A percentile compares a stretch with the other conserved stretches of the same genome.
phyloP scores from a whole-genome alignment of 1,284 basidiomycete genomes.

The Trichosporon coremiiforme region DNA sequence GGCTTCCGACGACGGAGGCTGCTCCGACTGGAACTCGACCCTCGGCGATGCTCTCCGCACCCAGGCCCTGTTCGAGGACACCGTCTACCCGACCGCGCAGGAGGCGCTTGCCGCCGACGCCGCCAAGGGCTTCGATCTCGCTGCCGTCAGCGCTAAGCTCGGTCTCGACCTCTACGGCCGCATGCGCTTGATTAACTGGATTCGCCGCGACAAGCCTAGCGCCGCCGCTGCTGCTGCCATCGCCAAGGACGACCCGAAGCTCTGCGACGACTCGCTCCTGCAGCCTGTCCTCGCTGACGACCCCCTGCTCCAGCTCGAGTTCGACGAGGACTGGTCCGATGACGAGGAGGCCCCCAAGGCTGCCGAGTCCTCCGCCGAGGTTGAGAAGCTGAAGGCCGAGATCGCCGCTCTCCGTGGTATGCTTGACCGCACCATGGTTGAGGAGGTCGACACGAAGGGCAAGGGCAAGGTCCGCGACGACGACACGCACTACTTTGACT shows the following conservation, averaged over 20 bases:
- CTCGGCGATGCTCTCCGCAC: constrained; percentile 58
- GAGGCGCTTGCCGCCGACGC: constrained; percentile 69
- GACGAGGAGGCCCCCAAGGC: constrained; percentile 41
- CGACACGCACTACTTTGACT: constrained; percentile 92
- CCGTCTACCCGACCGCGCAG: constrained; percentile 63
- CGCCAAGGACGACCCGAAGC: constrained; percentile 38
- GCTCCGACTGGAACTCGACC: constrained; percentile 51
- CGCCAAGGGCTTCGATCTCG: constrained; percentile 57
- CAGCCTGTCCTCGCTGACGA: constrained; percentile 79
- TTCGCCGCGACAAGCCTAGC: constrained; percentile 63
- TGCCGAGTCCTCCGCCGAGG: constrained; percentile 57
- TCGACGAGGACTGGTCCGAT: constrained; percentile 72
- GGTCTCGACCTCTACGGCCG: constrained; percentile 68
- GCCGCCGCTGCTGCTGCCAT: constrained; percentile 17
- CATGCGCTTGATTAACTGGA: constrained; percentile 82
- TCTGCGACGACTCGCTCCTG: constrained; percentile 74
- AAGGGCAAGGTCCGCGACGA: constrained; percentile 65
- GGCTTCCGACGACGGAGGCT: constrained; percentile 37
- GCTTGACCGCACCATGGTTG: constrained; percentile 39
- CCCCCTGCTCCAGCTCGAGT: constrained; percentile 71
- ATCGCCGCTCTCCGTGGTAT: constrained; percentile 42
- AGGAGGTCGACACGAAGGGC: constrained; percentile 37
- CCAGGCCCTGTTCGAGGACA: constrained; percentile 78
- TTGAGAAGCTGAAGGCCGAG: constrained; percentile 42
- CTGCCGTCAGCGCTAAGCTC: constrained; percentile 34